Percentiles rank a stretch among this genome's conserved stretches.
Evolutionary conservation across 1,139 yeast species (phyloP).

Genomic region (Spathaspora sp.): DNA sequence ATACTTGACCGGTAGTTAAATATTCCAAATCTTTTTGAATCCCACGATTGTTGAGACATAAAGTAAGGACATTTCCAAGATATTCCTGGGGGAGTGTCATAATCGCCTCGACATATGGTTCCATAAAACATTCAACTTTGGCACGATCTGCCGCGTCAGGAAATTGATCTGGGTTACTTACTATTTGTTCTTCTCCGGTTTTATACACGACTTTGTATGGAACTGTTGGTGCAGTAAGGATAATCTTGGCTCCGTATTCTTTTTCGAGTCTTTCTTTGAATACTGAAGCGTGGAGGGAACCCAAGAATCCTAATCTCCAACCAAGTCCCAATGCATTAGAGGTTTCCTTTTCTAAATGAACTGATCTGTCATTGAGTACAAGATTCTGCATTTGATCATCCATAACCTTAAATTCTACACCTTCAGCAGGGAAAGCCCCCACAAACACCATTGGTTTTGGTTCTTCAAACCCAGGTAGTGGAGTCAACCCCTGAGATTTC

Average conservation of each 20-base stretch:
- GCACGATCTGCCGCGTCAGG: constrained; percentile 58
- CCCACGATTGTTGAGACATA: constrained; percentile 85
- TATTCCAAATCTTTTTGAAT: constrained; percentile 77
- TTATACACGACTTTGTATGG: constrained; percentile 74
- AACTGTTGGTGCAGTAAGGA: constrained; percentile 94
- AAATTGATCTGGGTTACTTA: constrained; percentile 91
- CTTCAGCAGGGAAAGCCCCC: constrained; percentile 97
- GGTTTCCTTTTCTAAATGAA: constrained; percentile 83
- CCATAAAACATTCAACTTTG: constrained; percentile 63
- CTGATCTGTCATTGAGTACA: constrained; percentile 89
- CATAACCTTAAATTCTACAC: constrained; percentile 81
- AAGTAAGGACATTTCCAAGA: constrained; percentile 78
- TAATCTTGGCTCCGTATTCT: constrained; percentile 90
- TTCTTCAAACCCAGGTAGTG: constrained; percentile 93
- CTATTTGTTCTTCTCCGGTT: constrained; percentile 61
- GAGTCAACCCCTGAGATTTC: constrained; percentile 57
- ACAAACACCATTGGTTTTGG: constrained; percentile 98
- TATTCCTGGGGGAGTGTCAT: constrained; percentile 92
- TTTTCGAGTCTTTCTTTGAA: constrained; percentile 88
- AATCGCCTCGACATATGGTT: constrained; percentile 87
- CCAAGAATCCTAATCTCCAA: constrained; percentile 94
- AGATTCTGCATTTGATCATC: constrained; percentile 89
- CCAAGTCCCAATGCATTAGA: constrained; percentile 96
- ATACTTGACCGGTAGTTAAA: constrained; percentile 76
- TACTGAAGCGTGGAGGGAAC: constrained; percentile 93